phyloP scores from a whole-genome alignment of 2,329 filamentous ascomycete species.

The Dothiorella sarmentorum region DNA sequence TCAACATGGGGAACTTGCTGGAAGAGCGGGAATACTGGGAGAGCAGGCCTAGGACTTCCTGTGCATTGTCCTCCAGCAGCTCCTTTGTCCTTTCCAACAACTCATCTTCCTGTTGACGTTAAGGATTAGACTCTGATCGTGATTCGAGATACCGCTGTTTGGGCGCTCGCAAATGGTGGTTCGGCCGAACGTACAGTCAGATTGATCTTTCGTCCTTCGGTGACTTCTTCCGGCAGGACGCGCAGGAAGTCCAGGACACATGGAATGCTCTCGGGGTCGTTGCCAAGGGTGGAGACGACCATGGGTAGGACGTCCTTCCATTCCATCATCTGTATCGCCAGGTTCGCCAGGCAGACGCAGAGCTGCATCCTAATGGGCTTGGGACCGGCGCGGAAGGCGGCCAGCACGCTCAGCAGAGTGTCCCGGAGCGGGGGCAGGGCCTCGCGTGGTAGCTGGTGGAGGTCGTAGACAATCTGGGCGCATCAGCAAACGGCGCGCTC shows the following conservation, averaged over 20 bases:
- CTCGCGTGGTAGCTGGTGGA: constrained; percentile 77
- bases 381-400: constrained; percentile 75
- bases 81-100: constrained; percentile 80
- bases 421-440: constrained; percentile 75
- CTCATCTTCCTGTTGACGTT: constrained; percentile 79
- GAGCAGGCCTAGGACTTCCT: constrained; percentile 80
- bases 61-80: constrained; percentile 84
- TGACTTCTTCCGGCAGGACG: constrained; percentile 97
- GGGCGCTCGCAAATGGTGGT: constrained; percentile 39
- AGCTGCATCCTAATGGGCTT: constrained; percentile 79
- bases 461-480: constrained; percentile 89
- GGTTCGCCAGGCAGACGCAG: constrained; percentile 87
- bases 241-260: constrained; percentile 94
- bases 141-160: constrained; percentile 32
- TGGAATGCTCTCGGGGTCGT: constrained; percentile 72
- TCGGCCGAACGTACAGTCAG: constrained; percentile 85
- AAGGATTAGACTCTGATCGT: constrained; percentile 41
- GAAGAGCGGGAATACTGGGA: constrained; percentile 91
- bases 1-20: constrained; percentile 54
- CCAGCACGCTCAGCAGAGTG: constrained; percentile 77
- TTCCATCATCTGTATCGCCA: constrained; percentile 92
- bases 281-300: constrained; percentile 74
- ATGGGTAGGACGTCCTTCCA: constrained; percentile 91
- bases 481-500: constrained; percentile 11
- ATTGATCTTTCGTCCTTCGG: constrained; percentile 98